Base-by-base conservation (phyloP, 2,329 filamentous ascomycete genomes). In the Aspergillus sp. region DNA sequence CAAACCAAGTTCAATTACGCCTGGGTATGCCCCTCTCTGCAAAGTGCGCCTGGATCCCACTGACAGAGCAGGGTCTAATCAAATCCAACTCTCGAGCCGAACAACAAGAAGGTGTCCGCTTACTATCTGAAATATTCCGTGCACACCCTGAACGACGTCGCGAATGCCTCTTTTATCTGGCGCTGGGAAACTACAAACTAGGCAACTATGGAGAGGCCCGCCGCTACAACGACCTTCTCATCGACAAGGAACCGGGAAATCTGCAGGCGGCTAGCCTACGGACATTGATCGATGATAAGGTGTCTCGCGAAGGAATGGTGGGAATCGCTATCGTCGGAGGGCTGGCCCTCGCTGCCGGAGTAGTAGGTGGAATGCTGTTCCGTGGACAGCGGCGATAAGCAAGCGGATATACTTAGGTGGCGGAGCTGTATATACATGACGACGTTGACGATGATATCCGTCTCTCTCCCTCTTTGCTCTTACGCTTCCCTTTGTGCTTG, bases 1-100 rank as follows among this genome's bases (percentile, higher is more conserved):
- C 95, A 99, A 77, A 99, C 95, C 61, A 98, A 98, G 75, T 99
- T 99, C 85, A 99, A 99, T 86, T 98, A 93, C 76, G 93, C 95
- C 72, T 99, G 95, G 95, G 92, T 96, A 85, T 56, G 81, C 66
- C 36, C 36, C 20, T 20, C 38, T 26, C 48, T 24, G 15, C 24
- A 51, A 5, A 36, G 18, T 6, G 30, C 6, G 18, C 13, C 24
- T 38, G 20, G 42, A 38, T n/a, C 20, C n/a, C 20, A 30, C 43
- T 54, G 13, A 48, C 42, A 45, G 38, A 36, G 18, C 62, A 96
- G 92, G 95, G 95, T 65, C 85, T 99, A 65, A 96, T 99, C 69
- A 99, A 98, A 81, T 97, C 93, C 61, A 87, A 86, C 73, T 78
- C 82, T 52, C 90, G 95, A 64, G 76, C 82, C 73, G 93, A 99